Conservation (phyloP, 306 rosid genomes). For the Neltuma alba region DNA sequence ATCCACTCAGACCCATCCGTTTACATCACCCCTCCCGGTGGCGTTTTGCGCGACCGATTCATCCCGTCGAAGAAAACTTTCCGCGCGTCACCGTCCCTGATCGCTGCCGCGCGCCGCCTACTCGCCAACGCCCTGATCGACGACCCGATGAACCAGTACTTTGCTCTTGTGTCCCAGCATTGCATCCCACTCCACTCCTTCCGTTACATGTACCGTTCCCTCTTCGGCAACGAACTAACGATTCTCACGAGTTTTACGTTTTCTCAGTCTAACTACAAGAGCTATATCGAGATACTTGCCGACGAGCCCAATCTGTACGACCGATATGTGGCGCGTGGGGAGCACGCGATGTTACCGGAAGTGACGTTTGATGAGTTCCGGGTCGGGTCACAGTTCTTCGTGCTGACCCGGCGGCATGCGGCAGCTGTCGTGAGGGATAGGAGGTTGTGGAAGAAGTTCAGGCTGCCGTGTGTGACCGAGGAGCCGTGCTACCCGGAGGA, state of each 20-base stretch:
- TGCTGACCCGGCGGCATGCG: conserved; percentile 52
- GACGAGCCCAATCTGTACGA: conserved; percentile 53
- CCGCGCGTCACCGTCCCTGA: conserved; percentile 58
- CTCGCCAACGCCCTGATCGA: conserved; percentile 59
- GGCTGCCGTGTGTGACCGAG: conserved; percentile 52
- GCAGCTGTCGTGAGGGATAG: conserved; percentile 47
- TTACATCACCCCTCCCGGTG: conserved; percentile 47
- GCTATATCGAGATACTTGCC: conserved; percentile 69
- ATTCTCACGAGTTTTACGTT: neutral
- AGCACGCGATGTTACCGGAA: conserved; percentile 57
- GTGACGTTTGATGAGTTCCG: conserved; percentile 53
- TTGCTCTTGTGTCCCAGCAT: conserved; percentile 62
- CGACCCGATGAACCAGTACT: conserved; percentile 61
- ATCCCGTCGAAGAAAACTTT: conserved; percentile 47
- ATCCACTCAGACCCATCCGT: conserved; percentile 66
- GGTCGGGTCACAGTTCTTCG: conserved; percentile 73
- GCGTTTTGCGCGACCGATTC: conserved; percentile 54
- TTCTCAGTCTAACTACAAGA: neutral
- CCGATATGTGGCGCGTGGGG: conserved; percentile 61
- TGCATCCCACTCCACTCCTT: conserved; percentile 68
- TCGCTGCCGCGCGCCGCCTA: conserved; percentile 63
- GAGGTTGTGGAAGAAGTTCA: conserved; percentile 58
- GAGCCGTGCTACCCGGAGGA: conserved; percentile 73
- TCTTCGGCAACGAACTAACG: conserved; percentile 18
- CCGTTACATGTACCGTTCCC: conserved; percentile 44